Percentiles rank a stretch among this genome's conserved stretches.
Evolutionary conservation across 2,329 filamentous ascomycete species (phyloP).

Genomic region (Helminthosporium solani): DNA sequence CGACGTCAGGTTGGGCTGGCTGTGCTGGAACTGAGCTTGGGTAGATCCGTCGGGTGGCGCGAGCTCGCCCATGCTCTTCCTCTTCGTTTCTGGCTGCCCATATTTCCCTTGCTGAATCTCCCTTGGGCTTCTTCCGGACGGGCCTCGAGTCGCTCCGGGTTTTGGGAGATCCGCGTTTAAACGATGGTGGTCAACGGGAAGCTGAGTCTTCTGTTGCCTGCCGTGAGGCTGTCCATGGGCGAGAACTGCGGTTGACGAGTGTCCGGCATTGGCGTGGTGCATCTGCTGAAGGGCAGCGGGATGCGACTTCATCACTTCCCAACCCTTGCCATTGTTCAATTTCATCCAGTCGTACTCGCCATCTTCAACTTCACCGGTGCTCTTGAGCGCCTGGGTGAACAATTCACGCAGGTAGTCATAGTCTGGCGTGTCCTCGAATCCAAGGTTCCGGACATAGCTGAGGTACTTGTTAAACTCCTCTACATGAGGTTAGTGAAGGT

Average conservation of each 20-base stretch:
- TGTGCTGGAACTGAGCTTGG: constrained; percentile 95
- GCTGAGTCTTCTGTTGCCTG: constrained; percentile 56
- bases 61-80: constrained; percentile 75
- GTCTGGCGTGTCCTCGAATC: constrained; percentile 97
- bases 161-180: constrained; percentile 54
- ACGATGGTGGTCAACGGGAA: constrained; percentile 46
- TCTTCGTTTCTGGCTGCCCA: constrained; percentile 48
- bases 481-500: constrained; percentile 26
- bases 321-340: constrained; percentile 88
- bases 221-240: constrained; percentile 69
- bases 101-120: constrained; percentile 29
- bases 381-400: constrained; percentile 94
- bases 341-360: constrained; percentile 99
- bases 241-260: constrained; percentile 78
- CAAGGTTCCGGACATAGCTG: constrained; percentile 94
- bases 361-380: constrained; percentile 90
- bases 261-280: constrained; percentile 76
- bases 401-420: constrained; percentile 97
- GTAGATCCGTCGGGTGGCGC: constrained; percentile 86
- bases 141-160: constrained; percentile 63
- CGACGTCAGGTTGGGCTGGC: constrained; percentile 76
- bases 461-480: constrained; percentile 98
- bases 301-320: constrained; percentile 76
- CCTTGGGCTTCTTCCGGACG: constrained; percentile 41
- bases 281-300: constrained; percentile 68